phyloP scores from a whole-genome alignment of 176 grass and related monocot species.

The Paspalum notatum region DNA sequence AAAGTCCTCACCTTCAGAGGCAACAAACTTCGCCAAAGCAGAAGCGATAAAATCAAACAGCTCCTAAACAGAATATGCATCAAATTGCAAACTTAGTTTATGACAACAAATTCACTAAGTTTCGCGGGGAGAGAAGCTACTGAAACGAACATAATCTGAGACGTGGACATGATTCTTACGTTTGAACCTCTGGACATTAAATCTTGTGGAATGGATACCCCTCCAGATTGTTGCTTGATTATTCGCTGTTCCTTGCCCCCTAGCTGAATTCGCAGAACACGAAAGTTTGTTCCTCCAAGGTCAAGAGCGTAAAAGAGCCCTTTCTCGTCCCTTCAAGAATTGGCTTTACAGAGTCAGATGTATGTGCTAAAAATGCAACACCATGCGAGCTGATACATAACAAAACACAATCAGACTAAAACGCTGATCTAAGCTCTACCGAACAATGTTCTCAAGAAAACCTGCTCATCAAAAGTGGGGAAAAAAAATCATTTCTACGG shows the following conservation, averaged over 20 bases:
- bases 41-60: constrained; percentile 81
- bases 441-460: neutral
- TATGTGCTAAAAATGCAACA: neutral
- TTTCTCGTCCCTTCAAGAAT: constrained; percentile 52
- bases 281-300: constrained; percentile 88
- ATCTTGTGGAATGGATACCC: constrained; percentile 70
- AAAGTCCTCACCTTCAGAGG: constrained; percentile 69
- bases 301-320: constrained; percentile 87
- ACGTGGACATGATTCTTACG: constrained; percentile 34
- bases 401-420: no score
- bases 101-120: neutral
- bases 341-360: neutral
- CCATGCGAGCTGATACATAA: neutral
- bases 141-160: neutral
- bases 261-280: constrained; percentile 69
- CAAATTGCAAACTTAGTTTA: neutral
- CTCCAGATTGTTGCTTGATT: constrained; percentile 66
- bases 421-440: neutral
- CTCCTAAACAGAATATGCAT: constrained; percentile 52
- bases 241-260: constrained; percentile 68
- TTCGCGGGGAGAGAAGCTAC: neutral
- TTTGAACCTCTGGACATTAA: constrained; percentile 70
- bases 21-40: constrained; percentile 72
- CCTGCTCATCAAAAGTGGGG: neutral
- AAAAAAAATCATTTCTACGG: neutral